phyloP scores from a whole-genome alignment of 768 basidiomycete species.

The Myochromella boudieri region DNA sequence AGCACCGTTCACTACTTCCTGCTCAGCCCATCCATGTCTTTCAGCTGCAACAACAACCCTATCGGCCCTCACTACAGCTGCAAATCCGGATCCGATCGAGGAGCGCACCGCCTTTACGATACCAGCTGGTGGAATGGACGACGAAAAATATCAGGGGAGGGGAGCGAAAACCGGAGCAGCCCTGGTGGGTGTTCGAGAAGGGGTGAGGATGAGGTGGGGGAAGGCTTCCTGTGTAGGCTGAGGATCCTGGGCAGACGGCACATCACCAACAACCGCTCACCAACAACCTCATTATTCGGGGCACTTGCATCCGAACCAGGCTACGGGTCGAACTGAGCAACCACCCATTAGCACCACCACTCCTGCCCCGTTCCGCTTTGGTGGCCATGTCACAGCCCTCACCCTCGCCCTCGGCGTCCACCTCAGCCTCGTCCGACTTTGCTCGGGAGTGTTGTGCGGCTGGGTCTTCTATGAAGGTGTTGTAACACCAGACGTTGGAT shows the following conservation, averaged over 20 bases:
- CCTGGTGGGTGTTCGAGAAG: no score
- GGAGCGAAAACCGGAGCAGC: no score
- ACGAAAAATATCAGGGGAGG: conserved; percentile 9
- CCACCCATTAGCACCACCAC: no score
- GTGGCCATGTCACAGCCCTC: no score
- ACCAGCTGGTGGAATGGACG: conserved; percentile 14
- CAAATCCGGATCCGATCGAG: background rate
- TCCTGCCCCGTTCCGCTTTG: no score
- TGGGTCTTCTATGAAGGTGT: no score
- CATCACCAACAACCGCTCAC: conserved; percentile 2
- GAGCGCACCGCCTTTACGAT: conserved; percentile 1
- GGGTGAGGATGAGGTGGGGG: no score
- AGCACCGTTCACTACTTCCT: conserved; percentile 10
- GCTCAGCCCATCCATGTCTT: conserved; percentile 11
- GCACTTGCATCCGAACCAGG: background rate
- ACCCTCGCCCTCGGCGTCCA: no score
- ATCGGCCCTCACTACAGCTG: background rate
- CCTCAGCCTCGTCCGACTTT: no score
- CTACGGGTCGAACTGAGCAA: no score
- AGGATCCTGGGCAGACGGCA: conserved; percentile 24
- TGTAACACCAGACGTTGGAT: background rate
- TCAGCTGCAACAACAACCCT: background rate
- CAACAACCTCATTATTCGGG: conserved; percentile 17
- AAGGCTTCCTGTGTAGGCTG: conserved; percentile 18
- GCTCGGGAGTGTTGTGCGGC: no score